Evolutionary conservation across 225 moss, liverwort and hornwort species (phyloP).

Genomic region (Marchantia polymorpha): DNA sequence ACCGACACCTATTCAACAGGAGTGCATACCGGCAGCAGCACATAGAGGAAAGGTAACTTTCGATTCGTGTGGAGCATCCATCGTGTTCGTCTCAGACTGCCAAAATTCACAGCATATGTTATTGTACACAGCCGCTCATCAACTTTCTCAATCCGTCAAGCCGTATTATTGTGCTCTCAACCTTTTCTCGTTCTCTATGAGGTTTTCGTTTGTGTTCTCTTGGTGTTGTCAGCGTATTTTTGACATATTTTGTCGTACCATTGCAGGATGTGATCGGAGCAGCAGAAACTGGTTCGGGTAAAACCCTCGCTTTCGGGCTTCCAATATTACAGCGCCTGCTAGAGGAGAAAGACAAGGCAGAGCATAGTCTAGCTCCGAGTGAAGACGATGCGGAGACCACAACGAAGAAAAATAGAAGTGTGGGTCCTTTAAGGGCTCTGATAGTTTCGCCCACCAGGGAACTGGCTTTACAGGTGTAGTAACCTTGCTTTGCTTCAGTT

Average conservation of each 20-base stretch:
- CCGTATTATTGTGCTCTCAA: too few species aligned
- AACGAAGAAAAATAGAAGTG: slow-evolving; percentile 32
- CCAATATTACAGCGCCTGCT: slow-evolving; percentile 86
- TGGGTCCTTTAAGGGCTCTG: slow-evolving; percentile 70
- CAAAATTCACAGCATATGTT: neutral
- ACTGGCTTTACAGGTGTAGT: slow-evolving; percentile 76
- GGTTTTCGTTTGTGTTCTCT: too few species aligned
- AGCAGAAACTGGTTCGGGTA: slow-evolving; percentile 99
- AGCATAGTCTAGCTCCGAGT: slow-evolving; percentile 21
- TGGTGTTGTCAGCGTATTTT: too few species aligned
- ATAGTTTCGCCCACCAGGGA: slow-evolving; percentile 92
- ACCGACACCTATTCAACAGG: slow-evolving; percentile 94
- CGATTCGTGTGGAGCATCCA: neutral
- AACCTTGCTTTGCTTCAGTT: neutral
- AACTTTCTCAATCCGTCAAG: neutral
- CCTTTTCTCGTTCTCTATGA: too few species aligned
- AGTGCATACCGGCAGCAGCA: slow-evolving; percentile 90
- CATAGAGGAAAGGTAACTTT: slow-evolving; percentile 79
- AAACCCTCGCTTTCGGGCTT: slow-evolving; percentile 97
- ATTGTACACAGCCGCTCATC: neutral
- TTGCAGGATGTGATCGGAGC: slow-evolving; percentile 93
- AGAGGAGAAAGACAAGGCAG: slow-evolving; percentile 73
- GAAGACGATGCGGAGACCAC: slow-evolving; percentile 17
- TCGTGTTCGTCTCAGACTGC: neutral
- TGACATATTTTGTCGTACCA: neutral